These are phyloP conservation scores for Leptographium flavum DNA, from an alignment of 2,329 filamentous ascomycete genomes.

Conservation along the genomic window DNA sequence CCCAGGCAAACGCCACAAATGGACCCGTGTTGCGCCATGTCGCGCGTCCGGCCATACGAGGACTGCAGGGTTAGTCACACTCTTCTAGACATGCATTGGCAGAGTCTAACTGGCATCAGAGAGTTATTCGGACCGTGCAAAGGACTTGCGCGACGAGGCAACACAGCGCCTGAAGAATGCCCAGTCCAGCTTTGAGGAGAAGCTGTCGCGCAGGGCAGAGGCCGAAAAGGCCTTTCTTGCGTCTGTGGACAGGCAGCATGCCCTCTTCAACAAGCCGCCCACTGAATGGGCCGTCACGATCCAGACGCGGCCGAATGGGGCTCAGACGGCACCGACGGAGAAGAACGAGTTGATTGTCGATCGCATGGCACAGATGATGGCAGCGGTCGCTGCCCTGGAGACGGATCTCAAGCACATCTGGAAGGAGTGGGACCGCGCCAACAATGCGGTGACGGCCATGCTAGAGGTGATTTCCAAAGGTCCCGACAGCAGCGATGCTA, in stretches of 20 bases:
- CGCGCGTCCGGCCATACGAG: not conserved
- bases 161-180: constrained; percentile 2
- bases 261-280: constrained; percentile 3
- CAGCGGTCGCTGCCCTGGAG: constrained; percentile 6
- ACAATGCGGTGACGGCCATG: constrained; percentile 24
- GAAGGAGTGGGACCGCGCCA: constrained; percentile 22
- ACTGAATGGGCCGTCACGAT: constrained; percentile 8
- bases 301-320: constrained; percentile 1
- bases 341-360: constrained; percentile 7
- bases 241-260: not conserved
- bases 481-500: not conserved
- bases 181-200: constrained; percentile 4
- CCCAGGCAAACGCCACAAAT: not conserved
- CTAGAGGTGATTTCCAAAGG: constrained; percentile 2
- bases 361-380: constrained; percentile 5
- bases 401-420: constrained; percentile 9
- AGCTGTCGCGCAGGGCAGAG: constrained; percentile 1
- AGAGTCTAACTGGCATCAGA: not conserved
- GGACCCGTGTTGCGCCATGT: not conserved
- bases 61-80: not conserved
- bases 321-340: not conserved
- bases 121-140: constrained; percentile 9
- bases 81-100: no score
- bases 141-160: constrained; percentile 7
- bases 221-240: constrained; percentile 5